These are phyloP conservation scores for Tuber magnatum DNA, from an alignment of 495 filamentous ascomycete genomes.

Conservation along the genomic window DNA sequence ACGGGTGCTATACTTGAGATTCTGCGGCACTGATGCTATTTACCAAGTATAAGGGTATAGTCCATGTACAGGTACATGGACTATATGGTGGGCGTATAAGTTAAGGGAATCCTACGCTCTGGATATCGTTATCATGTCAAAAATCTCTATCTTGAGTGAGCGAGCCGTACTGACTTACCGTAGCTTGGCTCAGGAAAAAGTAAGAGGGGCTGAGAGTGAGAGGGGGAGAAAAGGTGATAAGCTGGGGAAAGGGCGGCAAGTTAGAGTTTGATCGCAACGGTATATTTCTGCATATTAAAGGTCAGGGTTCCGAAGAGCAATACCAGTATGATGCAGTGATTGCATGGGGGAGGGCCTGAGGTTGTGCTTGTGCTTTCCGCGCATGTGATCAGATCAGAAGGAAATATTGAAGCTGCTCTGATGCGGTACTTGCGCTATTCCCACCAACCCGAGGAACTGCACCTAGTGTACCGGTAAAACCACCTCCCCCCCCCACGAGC, in stretches of 20 bases:
- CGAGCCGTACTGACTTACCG: background rate
- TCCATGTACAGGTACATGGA: background rate
- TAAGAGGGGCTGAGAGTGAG: background rate
- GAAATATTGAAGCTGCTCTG: background rate
- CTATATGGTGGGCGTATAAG: background rate
- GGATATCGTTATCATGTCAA: background rate
- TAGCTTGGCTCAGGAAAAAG: background rate
- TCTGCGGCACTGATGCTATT: background rate
- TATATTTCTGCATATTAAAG: background rate
- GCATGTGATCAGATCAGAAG: background rate
- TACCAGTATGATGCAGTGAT: background rate
- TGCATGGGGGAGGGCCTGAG: background rate
- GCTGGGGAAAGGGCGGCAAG: background rate
- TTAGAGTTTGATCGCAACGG: background rate
- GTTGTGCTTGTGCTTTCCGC: background rate
- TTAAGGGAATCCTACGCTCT: background rate
- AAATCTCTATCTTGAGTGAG: background rate
- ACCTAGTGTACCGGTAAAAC: background rate
- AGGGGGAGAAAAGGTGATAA: background rate
- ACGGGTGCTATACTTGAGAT: too few relatives aligned
- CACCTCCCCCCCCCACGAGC: background rate
- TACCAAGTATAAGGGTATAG: background rate
- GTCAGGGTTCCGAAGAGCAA: background rate
- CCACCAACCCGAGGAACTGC: background rate
- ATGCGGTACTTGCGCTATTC: background rate